A percentile compares a stretch with the other conserved stretches of the same genome.
phyloP scores from a whole-genome alignment of 805 yeast species.

The Monosporozyma yasuniensis region DNA sequence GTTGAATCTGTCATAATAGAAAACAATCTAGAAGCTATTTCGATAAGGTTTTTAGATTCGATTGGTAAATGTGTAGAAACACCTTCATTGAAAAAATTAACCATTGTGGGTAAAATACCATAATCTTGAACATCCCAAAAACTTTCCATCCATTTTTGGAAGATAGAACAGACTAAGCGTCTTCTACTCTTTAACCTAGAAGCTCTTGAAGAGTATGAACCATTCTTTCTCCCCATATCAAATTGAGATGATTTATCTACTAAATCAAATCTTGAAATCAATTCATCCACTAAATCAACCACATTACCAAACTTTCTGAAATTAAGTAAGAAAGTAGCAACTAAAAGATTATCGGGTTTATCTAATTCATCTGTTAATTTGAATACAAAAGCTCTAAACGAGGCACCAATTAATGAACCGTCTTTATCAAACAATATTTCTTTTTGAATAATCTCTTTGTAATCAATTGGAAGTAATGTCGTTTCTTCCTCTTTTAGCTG shows the following conservation, averaged over 20 bases:
- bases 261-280: conserved; percentile 58
- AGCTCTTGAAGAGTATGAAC: conserved; percentile 34
- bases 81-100: conserved; percentile 74
- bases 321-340: conserved; percentile 67
- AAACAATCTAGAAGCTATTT: conserved; percentile 48
- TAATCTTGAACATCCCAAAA: conserved; percentile 75
- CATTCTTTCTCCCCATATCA: conserved; percentile 30
- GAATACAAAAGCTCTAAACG: conserved; percentile 58
- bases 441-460: conserved; percentile 18
- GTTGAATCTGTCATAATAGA: conserved; percentile 27
- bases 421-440: conserved; percentile 38
- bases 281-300: conserved; percentile 55
- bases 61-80: conserved; percentile 52
- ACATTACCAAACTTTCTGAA: conserved; percentile 66
- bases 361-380: conserved; percentile 55
- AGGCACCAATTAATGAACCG: conserved; percentile 55
- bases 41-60: conserved; percentile 54
- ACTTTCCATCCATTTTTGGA: conserved; percentile 82
- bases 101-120: conserved; percentile 53
- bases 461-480: conserved; percentile 9
- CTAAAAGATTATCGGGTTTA: conserved; percentile 58
- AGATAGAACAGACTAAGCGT: conserved; percentile 55
- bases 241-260: conserved; percentile 28
- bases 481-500: conserved; percentile 7
- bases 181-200: conserved; percentile 51